These are phyloP conservation scores for Paramarasmius palmivorus DNA, from an alignment of 1,284 basidiomycete genomes.

Conservation along the genomic window DNA sequence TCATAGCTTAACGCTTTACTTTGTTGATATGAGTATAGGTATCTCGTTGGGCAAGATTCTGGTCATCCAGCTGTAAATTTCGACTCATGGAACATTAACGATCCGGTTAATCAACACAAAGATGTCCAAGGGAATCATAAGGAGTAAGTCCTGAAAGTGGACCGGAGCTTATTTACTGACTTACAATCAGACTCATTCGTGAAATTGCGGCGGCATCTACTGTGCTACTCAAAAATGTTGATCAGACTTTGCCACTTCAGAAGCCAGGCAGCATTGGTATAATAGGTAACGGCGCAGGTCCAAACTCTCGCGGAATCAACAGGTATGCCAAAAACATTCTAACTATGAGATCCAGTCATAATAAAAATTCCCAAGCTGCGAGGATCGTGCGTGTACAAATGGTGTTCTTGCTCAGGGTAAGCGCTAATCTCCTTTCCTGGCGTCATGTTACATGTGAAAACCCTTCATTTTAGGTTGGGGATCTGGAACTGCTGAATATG, in stretches of 20 bases:
- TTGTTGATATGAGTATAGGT: constrained; percentile 32
- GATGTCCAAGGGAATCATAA: constrained; percentile 70
- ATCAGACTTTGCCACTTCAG: constrained; percentile 57
- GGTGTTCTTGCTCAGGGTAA: constrained; percentile 70
- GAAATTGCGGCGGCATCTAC: constrained; percentile 70
- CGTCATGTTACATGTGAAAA: background rate
- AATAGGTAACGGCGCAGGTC: constrained; percentile 65
- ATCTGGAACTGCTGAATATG: constrained; percentile 45
- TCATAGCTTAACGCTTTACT: background rate
- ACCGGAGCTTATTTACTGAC: background rate
- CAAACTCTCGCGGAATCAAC: constrained; percentile 60
- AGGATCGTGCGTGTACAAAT: constrained; percentile 46
- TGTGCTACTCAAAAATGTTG: constrained; percentile 73
- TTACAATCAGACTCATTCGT: constrained; percentile 52
- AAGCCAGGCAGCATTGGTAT: constrained; percentile 54
- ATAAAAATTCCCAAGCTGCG: constrained; percentile 37
- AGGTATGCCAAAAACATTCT: constrained; percentile 45
- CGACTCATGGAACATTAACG: constrained; percentile 38
- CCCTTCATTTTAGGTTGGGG: constrained; percentile 37
- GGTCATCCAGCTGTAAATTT: constrained; percentile 53
- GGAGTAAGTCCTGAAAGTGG: constrained; percentile 35
- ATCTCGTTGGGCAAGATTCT: constrained; percentile 59
- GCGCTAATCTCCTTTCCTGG: constrained; percentile 31
- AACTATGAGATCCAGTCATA: too few species aligned
- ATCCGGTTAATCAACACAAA: constrained; percentile 46